Conservation (phyloP, 345 rosid species). For the Bruguiera gymnorhiza region DNA sequence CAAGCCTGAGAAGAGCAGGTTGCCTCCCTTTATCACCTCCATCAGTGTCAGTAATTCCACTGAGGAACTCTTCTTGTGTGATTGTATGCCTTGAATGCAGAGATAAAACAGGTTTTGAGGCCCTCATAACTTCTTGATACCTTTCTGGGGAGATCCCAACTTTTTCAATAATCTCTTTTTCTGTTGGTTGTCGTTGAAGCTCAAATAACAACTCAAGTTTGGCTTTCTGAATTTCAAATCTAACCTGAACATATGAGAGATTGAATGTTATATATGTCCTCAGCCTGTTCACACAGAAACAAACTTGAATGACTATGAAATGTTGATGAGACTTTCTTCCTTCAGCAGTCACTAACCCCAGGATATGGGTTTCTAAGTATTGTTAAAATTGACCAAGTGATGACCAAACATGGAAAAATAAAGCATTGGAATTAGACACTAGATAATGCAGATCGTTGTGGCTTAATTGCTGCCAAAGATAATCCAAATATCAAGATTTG, state of each 20-base stretch:
- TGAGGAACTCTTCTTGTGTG: slow-evolving; percentile 87
- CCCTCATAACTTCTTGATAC: slow-evolving; percentile 75
- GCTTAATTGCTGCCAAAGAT: not conserved
- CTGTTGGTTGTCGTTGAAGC: slow-evolving; percentile 65
- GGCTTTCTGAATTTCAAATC: slow-evolving; percentile 67
- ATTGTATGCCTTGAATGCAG: slow-evolving; percentile 64
- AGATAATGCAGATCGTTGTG: not conserved
- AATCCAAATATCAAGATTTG: too few relatives aligned
- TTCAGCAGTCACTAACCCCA: not conserved
- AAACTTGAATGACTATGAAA: too few relatives aligned
- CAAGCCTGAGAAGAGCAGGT: slow-evolving; percentile 89
- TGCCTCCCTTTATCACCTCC: slow-evolving; percentile 65
- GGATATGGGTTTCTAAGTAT: too few relatives aligned
- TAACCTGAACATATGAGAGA: slow-evolving; percentile 48
- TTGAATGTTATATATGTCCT: slow-evolving; percentile 2
- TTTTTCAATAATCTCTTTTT: slow-evolving; percentile 55
- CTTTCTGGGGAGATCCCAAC: slow-evolving; percentile 78
- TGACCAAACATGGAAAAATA: not conserved
- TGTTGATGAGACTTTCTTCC: not conserved
- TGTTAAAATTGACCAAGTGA: too few relatives aligned
- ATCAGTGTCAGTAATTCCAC: slow-evolving; percentile 63
- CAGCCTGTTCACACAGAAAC: not conserved
- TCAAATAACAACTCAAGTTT: slow-evolving; percentile 63
- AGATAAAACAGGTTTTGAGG: slow-evolving; percentile 65
- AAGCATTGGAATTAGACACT: not conserved